Base-by-base conservation (phyloP, 306 rosid genomes). In the Rosa persica region DNA sequence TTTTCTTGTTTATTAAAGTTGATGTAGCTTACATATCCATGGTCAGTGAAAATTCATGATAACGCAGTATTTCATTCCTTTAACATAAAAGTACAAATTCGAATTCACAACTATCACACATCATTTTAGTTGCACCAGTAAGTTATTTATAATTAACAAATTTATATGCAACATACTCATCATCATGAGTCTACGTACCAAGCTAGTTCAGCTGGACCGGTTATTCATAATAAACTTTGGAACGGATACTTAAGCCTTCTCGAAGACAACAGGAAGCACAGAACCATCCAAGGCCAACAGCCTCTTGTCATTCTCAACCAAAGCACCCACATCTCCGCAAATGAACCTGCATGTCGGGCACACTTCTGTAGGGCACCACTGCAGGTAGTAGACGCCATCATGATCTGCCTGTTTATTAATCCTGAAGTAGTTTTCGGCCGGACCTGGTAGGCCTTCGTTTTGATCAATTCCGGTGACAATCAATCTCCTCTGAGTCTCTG, bases 341-440 rank as follows among this genome's bases (percentile, higher is more conserved):
- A 0, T 1, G 46, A 88, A 84, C 60, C 5, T 82, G 70, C 94
- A 92, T 60, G 2, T 66, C 2, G 87, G 78, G 34, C 93, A 91
- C 5, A 86, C 72, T 9, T 92, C 85, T 0, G 85, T 51, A 4
- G 92, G 96, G 44, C 96, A 91, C 90, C 89, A 89, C 15, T 0
- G 7, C 13, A 91, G 52, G 22, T 77, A 75, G 67, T 91, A 91
- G 12, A 76, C 13, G 17, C 55, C 23, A 0, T 78, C 84, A 52
- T 0, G 30, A 2, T 0, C 48, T 2, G 49, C 49, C 6, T 75
- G 38, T 44, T 76, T 72, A 0, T 2, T 80, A 34, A 89, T 66
- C 40, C 83, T 74, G 43, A 89, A 89, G 60, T 83, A 91, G 64
- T 67, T 82, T 0, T 34, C 0, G 0, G 22, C 68, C 3, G 3